phyloP scores from a whole-genome alignment of 176 grass and related monocot species.

The Aechmea fasciata region DNA sequence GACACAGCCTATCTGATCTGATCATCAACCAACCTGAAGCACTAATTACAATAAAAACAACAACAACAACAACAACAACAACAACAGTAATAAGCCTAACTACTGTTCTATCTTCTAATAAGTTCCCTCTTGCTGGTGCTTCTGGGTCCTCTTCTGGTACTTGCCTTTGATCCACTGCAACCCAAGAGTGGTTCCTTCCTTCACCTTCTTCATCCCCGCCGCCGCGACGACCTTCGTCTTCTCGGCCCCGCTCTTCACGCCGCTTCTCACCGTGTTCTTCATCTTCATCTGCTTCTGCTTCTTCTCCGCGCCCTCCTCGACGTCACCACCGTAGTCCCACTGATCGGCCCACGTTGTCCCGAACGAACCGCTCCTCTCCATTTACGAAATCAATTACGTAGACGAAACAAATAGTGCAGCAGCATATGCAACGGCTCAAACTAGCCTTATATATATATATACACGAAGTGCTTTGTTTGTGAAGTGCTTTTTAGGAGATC shows the following conservation, averaged over 20 bases:
- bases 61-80: too few species aligned
- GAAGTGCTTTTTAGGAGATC: too few species aligned
- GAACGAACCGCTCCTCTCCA: conserved; percentile 56
- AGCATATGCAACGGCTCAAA: too few species aligned
- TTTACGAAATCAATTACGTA: neutral
- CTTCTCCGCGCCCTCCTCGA: conserved; percentile 2
- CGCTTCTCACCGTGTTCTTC: too few species aligned
- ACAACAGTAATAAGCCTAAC: too few species aligned
- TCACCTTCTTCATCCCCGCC: conserved; percentile 65
- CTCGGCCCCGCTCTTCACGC: conserved; percentile 22
- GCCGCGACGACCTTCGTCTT: conserved; percentile 53
- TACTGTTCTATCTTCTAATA: too few species aligned
- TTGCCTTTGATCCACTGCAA: conserved; percentile 86
- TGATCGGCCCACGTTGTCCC: conserved; percentile 91
- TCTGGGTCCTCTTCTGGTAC: conserved; percentile 44
- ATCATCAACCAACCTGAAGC: too few species aligned
- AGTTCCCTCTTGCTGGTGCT: neutral
- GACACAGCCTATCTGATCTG: too few species aligned
- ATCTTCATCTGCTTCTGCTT: neutral
- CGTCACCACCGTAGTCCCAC: conserved; percentile 57
- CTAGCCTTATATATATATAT: neutral
- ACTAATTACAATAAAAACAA: too few species aligned
- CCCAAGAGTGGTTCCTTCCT: conserved; percentile 47
- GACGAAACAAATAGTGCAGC: too few species aligned
- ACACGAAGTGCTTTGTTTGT: too few species aligned